A percentile compares a stretch with the other conserved stretches of the same genome.
Evolutionary conservation across 2,329 filamentous ascomycete species (phyloP).

Genomic region (Calycina herbarum): DNA sequence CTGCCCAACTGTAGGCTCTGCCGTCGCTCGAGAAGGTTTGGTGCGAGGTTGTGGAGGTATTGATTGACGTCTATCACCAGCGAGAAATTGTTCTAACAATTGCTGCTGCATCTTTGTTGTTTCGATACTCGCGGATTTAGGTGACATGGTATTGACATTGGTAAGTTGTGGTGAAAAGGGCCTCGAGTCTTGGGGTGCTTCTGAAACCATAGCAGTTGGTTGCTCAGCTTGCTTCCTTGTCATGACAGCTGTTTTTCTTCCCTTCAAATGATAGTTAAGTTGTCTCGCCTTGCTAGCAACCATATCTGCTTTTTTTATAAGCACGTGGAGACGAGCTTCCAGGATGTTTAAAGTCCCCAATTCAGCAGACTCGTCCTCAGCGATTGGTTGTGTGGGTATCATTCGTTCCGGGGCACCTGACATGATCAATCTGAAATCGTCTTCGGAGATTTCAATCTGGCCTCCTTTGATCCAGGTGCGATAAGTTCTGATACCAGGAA

Average conservation of each 20-base stretch:
- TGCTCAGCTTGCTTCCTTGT: conserved; percentile 53
- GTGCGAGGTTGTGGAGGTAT: conserved; percentile 22
- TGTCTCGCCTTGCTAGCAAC: conserved; percentile 72
- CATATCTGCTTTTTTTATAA: conserved; percentile 79
- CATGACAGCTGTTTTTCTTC: conserved; percentile 71
- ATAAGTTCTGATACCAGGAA: conserved; percentile 70
- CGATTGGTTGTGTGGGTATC: conserved; percentile 76
- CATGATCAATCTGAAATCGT: conserved; percentile 82
- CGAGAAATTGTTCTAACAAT: conserved; percentile 54
- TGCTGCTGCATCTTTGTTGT: conserved; percentile 48
- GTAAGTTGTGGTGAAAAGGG: conserved; percentile 28
- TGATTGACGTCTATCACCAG: conserved; percentile 28
- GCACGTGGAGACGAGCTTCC: conserved; percentile 72
- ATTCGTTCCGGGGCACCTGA: conserved; percentile 81
- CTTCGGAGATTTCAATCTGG: conserved; percentile 81
- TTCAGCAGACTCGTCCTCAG: conserved; percentile 85
- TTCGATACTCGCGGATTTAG: conserved; percentile 26
- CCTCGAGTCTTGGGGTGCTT: conserved; percentile 11
- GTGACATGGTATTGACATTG: conserved; percentile 46
- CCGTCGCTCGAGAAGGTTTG: conserved; percentile 19
- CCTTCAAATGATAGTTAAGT: conserved; percentile 77
- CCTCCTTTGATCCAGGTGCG: conserved; percentile 81
- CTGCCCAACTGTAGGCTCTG: conserved; percentile 16
- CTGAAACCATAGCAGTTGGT: conserved; percentile 20
- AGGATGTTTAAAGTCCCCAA: conserved; percentile 80